Base-by-base conservation (phyloP, 805 yeast genomes). In the Saccharomycopsis amapae region DNA sequence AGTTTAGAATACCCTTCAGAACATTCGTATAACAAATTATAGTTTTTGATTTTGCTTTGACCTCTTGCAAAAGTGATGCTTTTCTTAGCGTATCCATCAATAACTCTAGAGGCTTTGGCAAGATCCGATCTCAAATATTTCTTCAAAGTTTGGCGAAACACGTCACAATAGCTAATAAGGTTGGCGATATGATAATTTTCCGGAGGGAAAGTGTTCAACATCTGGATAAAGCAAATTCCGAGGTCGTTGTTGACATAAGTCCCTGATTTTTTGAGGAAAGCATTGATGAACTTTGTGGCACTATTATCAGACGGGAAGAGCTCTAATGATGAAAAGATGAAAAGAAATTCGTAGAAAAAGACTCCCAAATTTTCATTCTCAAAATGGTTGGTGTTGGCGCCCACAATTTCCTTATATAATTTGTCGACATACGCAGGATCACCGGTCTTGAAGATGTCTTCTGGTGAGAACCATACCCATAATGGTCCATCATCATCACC, bases 1-100 rank as follows among this genome's bases (percentile, higher is more conserved):
- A 85, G 64, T 53, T 78, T 79, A 10, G 94, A 62, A 61, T 76
- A 88, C 1, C 96, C 97, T 57, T 82, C 87, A 20, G 78, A 66
- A 50, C 83, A 83, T 60, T 89, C 96, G 41, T 78, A 75, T 5
- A 85, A 55, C 15, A 87, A 64, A 48, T 84, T 82, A 63, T 68
- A 86, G 52, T 79, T 76, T 56, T 70, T 70, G 49, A 77, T 72
- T 32, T 34, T 42, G 4, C 43, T 33, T 2, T 24, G 40, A 4
- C 35, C 45, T 13, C 26, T 51, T 19, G 38, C 26, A 26, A 26
- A 45, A n/a, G 15, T 33, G 4, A 32, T 22, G 10, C 15, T 26
- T 19, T 45, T 40, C 20, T 26, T 42, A 18, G 20, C 22, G 24
- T 32, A 45, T 15, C 34, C 39, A 22, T 45, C 47, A 2, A 48